phyloP scores from a whole-genome alignment of 2,329 filamentous ascomycete species.

The Botrytis byssoidea region DNA sequence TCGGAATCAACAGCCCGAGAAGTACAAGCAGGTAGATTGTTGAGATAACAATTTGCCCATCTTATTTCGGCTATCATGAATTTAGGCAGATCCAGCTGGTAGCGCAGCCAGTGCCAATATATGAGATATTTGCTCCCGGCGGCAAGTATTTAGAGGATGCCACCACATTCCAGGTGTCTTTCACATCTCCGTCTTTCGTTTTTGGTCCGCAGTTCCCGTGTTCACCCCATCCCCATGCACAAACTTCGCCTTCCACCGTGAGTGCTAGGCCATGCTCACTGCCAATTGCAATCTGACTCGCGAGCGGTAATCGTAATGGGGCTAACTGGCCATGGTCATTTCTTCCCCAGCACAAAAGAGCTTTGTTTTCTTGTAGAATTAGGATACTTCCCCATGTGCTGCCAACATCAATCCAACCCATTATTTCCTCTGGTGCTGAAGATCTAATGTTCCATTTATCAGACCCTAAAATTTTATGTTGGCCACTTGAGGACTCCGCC shows the following conservation, averaged over 20 bases:
- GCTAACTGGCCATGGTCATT: constrained; percentile 82
- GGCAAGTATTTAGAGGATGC: constrained; percentile 56
- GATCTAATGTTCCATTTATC: constrained; percentile 70
- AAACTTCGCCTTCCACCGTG: constrained; percentile 61
- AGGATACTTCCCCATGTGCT: constrained; percentile 84
- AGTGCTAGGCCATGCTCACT: constrained; percentile 87
- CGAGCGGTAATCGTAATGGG: constrained; percentile 56
- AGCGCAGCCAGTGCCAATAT: constrained; percentile 81
- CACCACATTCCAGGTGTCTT: constrained; percentile 67
- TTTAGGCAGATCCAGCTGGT: constrained; percentile 71
- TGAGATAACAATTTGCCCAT: neutral
- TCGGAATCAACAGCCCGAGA: neutral
- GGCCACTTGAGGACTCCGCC: constrained; percentile 52
- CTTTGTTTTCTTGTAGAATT: constrained; percentile 60
- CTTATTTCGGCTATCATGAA: constrained; percentile 1
- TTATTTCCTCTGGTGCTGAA: constrained; percentile 52
- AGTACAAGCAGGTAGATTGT: neutral
- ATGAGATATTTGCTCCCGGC: constrained; percentile 51
- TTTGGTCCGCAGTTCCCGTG: constrained; percentile 90
- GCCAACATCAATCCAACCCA: constrained; percentile 64
- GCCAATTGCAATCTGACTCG: constrained; percentile 70
- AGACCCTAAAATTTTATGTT: constrained; percentile 67
- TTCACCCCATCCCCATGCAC: constrained; percentile 96
- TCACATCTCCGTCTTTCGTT: constrained; percentile 63
- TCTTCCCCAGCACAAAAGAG: constrained; percentile 73